Evolutionary conservation across 495 filamentous ascomycete genomes (phyloP).

Genomic region (Aspergillus cavernicola): DNA sequence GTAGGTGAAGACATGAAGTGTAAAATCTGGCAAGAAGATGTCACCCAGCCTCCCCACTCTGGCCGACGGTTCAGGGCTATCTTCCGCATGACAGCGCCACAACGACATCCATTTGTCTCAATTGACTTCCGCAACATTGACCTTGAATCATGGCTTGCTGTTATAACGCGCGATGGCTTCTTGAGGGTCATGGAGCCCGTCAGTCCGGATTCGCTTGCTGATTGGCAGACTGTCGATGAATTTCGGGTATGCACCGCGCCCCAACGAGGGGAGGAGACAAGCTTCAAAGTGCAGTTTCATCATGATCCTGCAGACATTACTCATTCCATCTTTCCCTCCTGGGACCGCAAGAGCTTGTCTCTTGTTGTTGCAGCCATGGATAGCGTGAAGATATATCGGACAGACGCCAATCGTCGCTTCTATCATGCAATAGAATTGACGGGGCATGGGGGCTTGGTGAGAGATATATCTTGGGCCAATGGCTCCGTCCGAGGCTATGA

Average conservation of each 20-base stretch:
- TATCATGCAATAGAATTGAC: constrained; percentile 73
- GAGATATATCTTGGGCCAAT: constrained; percentile 90
- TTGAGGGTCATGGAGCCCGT: constrained; percentile 82
- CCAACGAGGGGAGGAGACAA: constrained; percentile 73
- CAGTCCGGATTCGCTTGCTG: constrained; percentile 73
- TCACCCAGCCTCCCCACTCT: constrained; percentile 61
- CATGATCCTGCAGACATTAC: constrained; percentile 77
- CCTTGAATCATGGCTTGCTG: constrained; percentile 73
- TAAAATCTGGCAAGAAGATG: constrained; percentile 87
- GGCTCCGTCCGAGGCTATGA: constrained; percentile 84
- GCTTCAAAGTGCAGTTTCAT: constrained; percentile 81
- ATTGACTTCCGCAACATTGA: constrained; percentile 75
- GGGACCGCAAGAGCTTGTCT: constrained; percentile 66
- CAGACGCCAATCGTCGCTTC: constrained; percentile 62
- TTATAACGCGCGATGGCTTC: constrained; percentile 75
- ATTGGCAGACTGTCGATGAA: constrained; percentile 71
- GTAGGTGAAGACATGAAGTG: constrained; percentile 84
- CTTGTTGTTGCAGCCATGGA: constrained; percentile 84
- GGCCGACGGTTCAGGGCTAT: constrained; percentile 74
- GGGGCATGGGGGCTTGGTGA: constrained; percentile 70
- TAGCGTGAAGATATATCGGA: constrained; percentile 73
- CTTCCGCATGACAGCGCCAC: constrained; percentile 51
- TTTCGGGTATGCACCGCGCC: constrained; percentile 59
- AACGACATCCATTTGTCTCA: constrained; percentile 65
- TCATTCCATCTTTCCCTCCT: constrained; percentile 68